phyloP scores from a whole-genome alignment of 2,329 filamentous ascomycete genomes.

The Ramularia endophylla region DNA sequence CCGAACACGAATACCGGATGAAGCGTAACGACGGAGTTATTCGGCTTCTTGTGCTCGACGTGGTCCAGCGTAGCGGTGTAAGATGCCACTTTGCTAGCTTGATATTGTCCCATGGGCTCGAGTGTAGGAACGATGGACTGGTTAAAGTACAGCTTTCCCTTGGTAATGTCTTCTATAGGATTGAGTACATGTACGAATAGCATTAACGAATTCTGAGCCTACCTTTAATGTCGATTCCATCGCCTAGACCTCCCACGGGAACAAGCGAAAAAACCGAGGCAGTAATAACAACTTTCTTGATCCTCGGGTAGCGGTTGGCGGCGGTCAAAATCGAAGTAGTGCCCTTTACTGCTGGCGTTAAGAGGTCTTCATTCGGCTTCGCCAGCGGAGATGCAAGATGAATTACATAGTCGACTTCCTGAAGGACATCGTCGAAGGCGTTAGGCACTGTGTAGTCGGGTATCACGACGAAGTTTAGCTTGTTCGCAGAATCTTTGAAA shows the following conservation, averaged over 20 bases:
- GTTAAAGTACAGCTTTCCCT: background rate
- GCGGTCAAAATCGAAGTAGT: too few relatives aligned
- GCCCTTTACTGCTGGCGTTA: too few relatives aligned
- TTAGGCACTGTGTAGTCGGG: slow-evolving; percentile 11
- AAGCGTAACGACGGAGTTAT: background rate
- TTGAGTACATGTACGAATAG: too few relatives aligned
- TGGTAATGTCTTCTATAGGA: background rate
- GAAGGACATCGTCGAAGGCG: slow-evolving; percentile 16
- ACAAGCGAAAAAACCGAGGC: too few relatives aligned
- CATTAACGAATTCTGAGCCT: too few relatives aligned
- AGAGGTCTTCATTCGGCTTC: too few relatives aligned
- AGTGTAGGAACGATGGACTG: background rate
- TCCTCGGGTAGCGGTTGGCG: too few relatives aligned
- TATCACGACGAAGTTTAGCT: slow-evolving; percentile 13
- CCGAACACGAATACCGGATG: background rate
- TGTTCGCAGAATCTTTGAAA: background rate
- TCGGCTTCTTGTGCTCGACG: background rate
- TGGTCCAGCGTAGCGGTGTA: background rate
- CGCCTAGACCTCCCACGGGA: too few relatives aligned
- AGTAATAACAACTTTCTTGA: too few relatives aligned
- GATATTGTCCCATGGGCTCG: background rate
- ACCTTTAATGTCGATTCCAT: too few relatives aligned
- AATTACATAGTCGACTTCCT: slow-evolving; percentile 24
- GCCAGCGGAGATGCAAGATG: slow-evolving; percentile 30
- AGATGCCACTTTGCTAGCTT: background rate